Conservation (phyloP, 495 filamentous ascomycete genomes). For the Pyrenopolyporus hunteri region DNA sequence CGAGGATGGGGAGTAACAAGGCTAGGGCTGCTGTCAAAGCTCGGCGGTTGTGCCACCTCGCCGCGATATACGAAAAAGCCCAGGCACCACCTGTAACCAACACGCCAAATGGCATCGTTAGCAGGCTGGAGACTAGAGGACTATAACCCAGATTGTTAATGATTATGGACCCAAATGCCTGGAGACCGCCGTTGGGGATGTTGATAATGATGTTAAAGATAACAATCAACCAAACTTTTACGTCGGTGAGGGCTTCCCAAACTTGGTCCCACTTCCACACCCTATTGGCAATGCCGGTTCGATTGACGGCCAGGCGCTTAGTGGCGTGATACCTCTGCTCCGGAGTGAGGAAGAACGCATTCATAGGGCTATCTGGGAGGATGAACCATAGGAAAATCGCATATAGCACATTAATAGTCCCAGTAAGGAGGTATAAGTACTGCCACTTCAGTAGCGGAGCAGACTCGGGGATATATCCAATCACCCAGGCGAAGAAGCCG, state of each 20-base stretch:
- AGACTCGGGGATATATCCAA: constrained; percentile 47
- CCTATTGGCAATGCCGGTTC: constrained; percentile 32
- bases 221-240: constrained; percentile 31
- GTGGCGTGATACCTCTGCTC: constrained; percentile 36
- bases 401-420: constrained; percentile 35
- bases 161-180: constrained; percentile 34
- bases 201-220: constrained; percentile 32
- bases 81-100: constrained; percentile 43
- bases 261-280: constrained; percentile 39
- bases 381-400: constrained; percentile 36
- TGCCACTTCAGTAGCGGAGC: constrained; percentile 35
- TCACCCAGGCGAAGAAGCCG: constrained; percentile 54
- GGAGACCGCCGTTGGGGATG: constrained; percentile 35
- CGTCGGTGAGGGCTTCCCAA: constrained; percentile 33
- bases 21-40: constrained; percentile 44
- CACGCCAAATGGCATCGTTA: constrained; percentile 44
- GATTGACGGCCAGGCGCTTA: constrained; percentile 25
- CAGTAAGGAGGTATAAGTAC: constrained; percentile 40
- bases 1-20: constrained; percentile 42
- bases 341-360: constrained; percentile 37
- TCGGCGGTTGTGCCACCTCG: constrained; percentile 45
- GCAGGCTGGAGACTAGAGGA: constrained; percentile 20
- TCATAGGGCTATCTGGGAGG: constrained; percentile 38
- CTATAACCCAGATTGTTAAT: constrained; percentile 32
- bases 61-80: constrained; percentile 45